Evolutionary conservation across 202 grass and related monocot genomes (phyloP).

Genomic region (Carex sylvatica): DNA sequence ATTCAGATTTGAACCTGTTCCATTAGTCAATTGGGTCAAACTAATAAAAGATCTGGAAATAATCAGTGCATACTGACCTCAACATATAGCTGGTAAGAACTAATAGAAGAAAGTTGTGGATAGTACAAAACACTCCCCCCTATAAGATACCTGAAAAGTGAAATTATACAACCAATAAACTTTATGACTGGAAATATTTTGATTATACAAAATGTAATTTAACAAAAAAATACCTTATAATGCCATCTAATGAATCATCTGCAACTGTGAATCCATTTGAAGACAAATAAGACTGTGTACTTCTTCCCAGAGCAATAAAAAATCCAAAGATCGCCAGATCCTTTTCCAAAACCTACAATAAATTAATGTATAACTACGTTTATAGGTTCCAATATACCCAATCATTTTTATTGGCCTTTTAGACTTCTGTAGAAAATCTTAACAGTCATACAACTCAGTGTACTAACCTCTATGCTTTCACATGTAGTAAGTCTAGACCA

Average conservation of each 20-base stretch:
- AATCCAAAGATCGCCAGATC: conserved; percentile 98
- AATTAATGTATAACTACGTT: conserved; percentile 30
- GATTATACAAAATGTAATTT: conserved; percentile 4
- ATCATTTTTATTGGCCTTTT: conserved; percentile 9
- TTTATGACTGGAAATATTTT: conserved; percentile 28
- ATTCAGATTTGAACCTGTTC: background rate
- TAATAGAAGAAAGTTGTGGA: conserved; percentile 95
- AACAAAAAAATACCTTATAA: conserved; percentile 65
- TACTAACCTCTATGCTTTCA: conserved; percentile 98
- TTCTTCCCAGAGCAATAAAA: conserved; percentile 98
- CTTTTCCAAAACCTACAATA: conserved; percentile 87
- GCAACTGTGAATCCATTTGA: conserved; percentile 61
- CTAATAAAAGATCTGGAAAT: conserved; percentile 18
- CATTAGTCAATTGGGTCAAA: background rate
- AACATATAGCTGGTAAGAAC: conserved; percentile 96
- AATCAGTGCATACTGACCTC: conserved; percentile 63
- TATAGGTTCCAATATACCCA: background rate
- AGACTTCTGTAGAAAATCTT: conserved; percentile 1
- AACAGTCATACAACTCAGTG: conserved; percentile 1
- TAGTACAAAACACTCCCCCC: conserved; percentile 96
- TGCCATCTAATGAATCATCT: conserved; percentile 63
- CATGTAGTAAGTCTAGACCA: conserved; percentile 97
- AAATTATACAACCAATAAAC: background rate
- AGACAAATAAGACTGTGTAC: conserved; percentile 79
- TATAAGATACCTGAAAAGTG: conserved; percentile 85